Base-by-base conservation (phyloP, 345 rosid species). In the Geranium rotundifolium region DNA sequence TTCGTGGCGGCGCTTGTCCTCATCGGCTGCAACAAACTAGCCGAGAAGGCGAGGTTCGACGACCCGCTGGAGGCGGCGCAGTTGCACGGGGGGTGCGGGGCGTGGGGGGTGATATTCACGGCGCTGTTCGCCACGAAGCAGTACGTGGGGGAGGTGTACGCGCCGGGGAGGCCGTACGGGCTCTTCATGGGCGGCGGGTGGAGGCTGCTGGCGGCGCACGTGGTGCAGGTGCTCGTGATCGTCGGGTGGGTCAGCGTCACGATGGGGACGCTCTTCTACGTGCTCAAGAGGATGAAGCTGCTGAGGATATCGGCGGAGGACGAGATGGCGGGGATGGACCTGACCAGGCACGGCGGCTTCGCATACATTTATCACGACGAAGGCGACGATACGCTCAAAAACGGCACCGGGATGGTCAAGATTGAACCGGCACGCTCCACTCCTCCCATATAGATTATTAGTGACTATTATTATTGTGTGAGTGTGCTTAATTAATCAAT, bases 301-400 rank as follows among this genome's bases (percentile, higher is more conserved):
- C 62, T 91, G 56, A 63, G 98, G 71, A 85, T 91, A 52, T 91
- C 98, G 3, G 30, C 77, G 0, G 75, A 84, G 4, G 96, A 89
- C 67, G 98, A 91, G 72, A 78, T 81, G 88, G 72, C 78, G 17
- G 96, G 98, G 10, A 87, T 91, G 96, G 98, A 91, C 63, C 31
- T 84, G 60, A 78, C 96, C 65, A 77, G 92, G 7, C 98, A 91
- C 16, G 98, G 98, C 1, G 98, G 98, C 0, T 81, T 86, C 54
- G 98, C 98, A 23, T 91, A 91, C 70, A 66, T 79, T 0, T 88
- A 91, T 71, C 77, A 85, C 61, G 96, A 91, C 7, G 81, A 79
- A 5, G 90, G 81, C 30, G 96, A 82, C 19, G 96, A 86, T 0
- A 34, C 67, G 0, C 74, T 49, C 0, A 70, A 29, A 19, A 31